Conservation (phyloP, 352 stramenopile species). For the Phytophthora ramorum region DNA sequence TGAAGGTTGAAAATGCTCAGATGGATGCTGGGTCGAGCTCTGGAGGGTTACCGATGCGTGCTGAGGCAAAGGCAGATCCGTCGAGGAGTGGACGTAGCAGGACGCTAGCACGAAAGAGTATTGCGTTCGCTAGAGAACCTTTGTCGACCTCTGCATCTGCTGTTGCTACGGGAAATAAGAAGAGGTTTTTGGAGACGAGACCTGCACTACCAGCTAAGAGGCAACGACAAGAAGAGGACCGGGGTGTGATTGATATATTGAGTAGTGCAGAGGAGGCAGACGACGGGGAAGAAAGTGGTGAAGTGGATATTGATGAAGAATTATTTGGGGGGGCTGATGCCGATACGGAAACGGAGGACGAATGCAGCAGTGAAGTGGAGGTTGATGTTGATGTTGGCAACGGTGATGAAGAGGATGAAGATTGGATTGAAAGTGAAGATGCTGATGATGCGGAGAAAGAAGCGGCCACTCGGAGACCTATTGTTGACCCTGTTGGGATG, state of each 20-base stretch:
- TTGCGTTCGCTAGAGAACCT: background rate
- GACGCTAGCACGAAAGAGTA: background rate
- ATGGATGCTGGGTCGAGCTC: background rate
- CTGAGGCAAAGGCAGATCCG: background rate
- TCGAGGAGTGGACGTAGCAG: background rate
- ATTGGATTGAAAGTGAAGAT: conserved; percentile 13
- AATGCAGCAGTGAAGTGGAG: background rate
- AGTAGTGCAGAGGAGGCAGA: conserved; percentile 29
- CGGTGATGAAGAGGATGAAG: conserved; percentile 11
- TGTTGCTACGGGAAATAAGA: background rate
- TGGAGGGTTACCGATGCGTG: background rate
- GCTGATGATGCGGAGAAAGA: conserved; percentile 6
- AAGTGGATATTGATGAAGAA: conserved; percentile 1
- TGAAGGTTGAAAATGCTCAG: background rate
- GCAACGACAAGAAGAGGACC: background rate
- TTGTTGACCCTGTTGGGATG: conserved; percentile 46
- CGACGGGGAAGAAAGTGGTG: conserved; percentile 1
- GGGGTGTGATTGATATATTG: conserved; percentile 7
- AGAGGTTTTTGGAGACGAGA: background rate
- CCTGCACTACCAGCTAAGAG: background rate
- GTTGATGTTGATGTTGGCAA: background rate
- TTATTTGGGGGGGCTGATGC: background rate
- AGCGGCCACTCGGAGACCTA: background rate
- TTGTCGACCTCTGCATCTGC: background rate
- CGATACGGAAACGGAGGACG: conserved; percentile 15